phyloP scores from a whole-genome alignment of 2,329 filamentous ascomycete genomes.

The Aspergillus proliferans region DNA sequence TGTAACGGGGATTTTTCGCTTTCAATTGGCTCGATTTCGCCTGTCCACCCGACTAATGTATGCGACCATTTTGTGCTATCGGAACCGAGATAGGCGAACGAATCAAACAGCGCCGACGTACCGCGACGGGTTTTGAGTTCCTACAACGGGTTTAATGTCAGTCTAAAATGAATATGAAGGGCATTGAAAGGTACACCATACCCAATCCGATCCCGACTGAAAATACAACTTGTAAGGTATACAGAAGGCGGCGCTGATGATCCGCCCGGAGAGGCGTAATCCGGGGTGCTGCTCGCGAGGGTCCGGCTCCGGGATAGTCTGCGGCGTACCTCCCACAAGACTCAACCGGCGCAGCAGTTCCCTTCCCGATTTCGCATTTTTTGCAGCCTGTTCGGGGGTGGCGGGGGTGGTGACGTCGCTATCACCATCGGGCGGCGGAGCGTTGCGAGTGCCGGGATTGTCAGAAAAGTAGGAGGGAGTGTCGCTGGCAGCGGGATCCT shows the following conservation, averaged over 20 bases:
- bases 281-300: constrained; percentile 51
- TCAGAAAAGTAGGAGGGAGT: constrained; percentile 25
- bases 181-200: constrained; percentile 23
- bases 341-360: constrained; percentile 51
- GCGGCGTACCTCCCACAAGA: constrained; percentile 33
- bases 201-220: constrained; percentile 51
- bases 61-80: constrained; percentile 80
- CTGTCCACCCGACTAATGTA: constrained; percentile 89
- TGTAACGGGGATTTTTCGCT: constrained; percentile 24
- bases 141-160: constrained; percentile 37
- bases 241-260: constrained; percentile 60
- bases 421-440: constrained; percentile 8
- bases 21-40: constrained; percentile 61
- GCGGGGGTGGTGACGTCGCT: constrained; percentile 10
- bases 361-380: constrained; percentile 41
- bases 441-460: constrained; percentile 15
- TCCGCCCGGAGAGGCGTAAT: constrained; percentile 53
- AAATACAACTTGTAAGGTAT: constrained; percentile 56
- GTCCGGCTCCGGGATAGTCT: constrained; percentile 44
- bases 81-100: constrained; percentile 82
- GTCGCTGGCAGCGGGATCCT: constrained; percentile 13
- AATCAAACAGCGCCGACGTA: constrained; percentile 87
- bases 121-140: constrained; percentile 71
- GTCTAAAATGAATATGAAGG: not conserved
- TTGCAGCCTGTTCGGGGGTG: constrained; percentile 38